Percentiles rank a stretch among this genome's conserved stretches.
phyloP scores from a whole-genome alignment of 306 rosid genomes.

The Dalbergia oliveri region DNA sequence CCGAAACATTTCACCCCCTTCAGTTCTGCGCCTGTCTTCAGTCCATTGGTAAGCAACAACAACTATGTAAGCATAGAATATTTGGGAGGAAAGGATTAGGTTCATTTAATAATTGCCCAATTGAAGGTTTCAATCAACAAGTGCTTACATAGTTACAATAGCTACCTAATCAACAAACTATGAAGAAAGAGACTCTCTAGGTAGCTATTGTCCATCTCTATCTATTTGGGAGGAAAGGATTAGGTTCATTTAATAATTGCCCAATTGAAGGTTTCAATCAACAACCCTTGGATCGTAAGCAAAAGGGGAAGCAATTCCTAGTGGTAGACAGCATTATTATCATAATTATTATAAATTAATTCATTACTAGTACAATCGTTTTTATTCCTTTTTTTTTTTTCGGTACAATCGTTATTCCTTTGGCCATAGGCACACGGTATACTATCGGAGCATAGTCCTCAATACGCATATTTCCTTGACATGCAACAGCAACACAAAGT shows the following conservation, averaged over 20 bases:
- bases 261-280: conserved; percentile 13
- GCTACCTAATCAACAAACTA: too few species aligned
- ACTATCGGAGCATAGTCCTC: background rate
- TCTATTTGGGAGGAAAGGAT: conserved; percentile 16
- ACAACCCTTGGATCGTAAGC: conserved; percentile 29
- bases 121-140: too few species aligned
- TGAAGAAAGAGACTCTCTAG: conserved; percentile 1
- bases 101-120: too few species aligned
- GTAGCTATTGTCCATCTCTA: background rate
- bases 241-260: conserved; percentile 13
- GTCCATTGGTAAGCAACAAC: background rate
- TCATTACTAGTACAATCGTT: background rate
- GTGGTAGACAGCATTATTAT: background rate
- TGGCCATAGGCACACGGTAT: background rate
- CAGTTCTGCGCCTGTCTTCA: background rate
- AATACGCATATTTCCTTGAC: background rate
- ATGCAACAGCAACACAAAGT: background rate
- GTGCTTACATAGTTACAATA: too few species aligned
- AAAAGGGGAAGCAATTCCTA: conserved; percentile 9
- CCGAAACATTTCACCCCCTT: background rate
- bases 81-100: too few species aligned
- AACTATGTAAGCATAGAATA: background rate
- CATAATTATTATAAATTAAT: background rate
- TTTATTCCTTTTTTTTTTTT: too few species aligned
- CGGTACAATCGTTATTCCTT: background rate